Percentiles rank a stretch among this genome's conserved stretches.
phyloP scores from a whole-genome alignment of 2,329 filamentous ascomycete species.

The Trichoderma sp. region DNA sequence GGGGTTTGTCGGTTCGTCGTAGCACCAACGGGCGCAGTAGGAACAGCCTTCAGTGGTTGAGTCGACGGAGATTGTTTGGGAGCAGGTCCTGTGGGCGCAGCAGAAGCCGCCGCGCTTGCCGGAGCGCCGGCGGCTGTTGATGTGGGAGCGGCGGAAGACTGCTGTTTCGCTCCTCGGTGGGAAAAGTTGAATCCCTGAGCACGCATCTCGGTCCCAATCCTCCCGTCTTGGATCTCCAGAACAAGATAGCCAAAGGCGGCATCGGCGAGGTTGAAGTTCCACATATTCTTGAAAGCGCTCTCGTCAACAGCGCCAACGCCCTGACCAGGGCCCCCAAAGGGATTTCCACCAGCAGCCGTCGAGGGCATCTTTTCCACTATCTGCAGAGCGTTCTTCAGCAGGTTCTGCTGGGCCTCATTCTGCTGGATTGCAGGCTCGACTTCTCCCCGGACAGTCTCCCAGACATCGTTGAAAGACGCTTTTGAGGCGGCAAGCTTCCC shows the following conservation, averaged over 20 bases:
- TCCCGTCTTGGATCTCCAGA: slow-evolving; percentile 89
- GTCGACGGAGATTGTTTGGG: slow-evolving; percentile 44
- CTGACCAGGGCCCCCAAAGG: slow-evolving; percentile 85
- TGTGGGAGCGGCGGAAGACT: slow-evolving; percentile 43
- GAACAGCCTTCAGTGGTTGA: slow-evolving; percentile 48
- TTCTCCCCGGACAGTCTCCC: slow-evolving; percentile 96
- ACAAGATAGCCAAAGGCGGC: slow-evolving; percentile 96
- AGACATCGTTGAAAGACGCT: slow-evolving; percentile 98
- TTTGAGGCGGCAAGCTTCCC: slow-evolving; percentile 98
- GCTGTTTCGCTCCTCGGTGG: slow-evolving; percentile 84
- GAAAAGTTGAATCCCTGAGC: slow-evolving; percentile 99
- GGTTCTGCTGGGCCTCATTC: slow-evolving; percentile 90
- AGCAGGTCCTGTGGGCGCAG: slow-evolving; percentile 39
- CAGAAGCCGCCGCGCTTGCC: slow-evolving; percentile 31
- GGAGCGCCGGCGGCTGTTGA: slow-evolving; percentile 17
- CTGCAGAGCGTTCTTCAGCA: slow-evolving; percentile 86
- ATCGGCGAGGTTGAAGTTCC: slow-evolving; percentile 99
- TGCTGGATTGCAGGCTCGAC: slow-evolving; percentile 92
- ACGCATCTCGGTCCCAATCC: slow-evolving; percentile 97
- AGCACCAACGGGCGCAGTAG: slow-evolving; percentile 41
- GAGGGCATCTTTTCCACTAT: slow-evolving; percentile 98
- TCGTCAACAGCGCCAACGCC: slow-evolving; percentile 87
- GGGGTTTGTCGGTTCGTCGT: slow-evolving; percentile 49
- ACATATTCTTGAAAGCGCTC: slow-evolving; percentile 99
- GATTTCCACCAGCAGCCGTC: slow-evolving; percentile 92